Evolutionary conservation across 2,329 filamentous ascomycete genomes (phyloP).

Genomic region (Falciphora oryzae): DNA sequence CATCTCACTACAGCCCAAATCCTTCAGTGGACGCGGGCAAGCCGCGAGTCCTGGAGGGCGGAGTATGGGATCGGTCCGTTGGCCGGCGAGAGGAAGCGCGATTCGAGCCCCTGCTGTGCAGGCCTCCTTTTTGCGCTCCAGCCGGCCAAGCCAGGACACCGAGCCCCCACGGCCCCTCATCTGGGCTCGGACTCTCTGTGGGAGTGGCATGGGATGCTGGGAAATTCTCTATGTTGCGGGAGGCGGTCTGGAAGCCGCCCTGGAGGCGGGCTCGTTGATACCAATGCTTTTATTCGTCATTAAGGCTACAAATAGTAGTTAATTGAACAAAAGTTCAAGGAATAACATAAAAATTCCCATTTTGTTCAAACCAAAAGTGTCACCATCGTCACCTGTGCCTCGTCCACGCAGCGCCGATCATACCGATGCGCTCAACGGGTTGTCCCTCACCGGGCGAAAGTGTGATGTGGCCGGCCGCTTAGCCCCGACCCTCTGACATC

Average conservation of each 20-base stretch:
- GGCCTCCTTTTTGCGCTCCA: neutral
- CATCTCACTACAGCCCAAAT: conserved; percentile 14
- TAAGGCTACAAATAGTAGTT: conserved; percentile 34
- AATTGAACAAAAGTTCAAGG: conserved; percentile 28
- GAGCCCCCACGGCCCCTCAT: neutral
- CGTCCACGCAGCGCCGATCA: neutral
- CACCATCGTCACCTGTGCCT: neutral
- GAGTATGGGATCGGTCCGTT: neutral
- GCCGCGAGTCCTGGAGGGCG: neutral
- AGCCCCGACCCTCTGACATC: neutral
- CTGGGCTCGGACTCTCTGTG: neutral
- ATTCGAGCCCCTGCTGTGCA: neutral
- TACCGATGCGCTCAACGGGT: neutral
- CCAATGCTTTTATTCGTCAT: conserved; percentile 23
- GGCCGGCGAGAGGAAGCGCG: neutral
- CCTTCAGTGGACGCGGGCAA: conserved; percentile 2
- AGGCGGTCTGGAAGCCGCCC: conserved; percentile 19
- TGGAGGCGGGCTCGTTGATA: conserved; percentile 17
- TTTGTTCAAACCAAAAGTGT: neutral
- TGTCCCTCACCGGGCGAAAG: neutral
- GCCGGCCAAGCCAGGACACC: neutral
- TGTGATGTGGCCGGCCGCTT: neutral
- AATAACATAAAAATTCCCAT: conserved; percentile 9
- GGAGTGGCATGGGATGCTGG: conserved; percentile 15
- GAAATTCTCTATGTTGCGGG: conserved; percentile 8